Base-by-base conservation (phyloP, 2,329 filamentous ascomycete species). In the Clonostachys sp. region DNA sequence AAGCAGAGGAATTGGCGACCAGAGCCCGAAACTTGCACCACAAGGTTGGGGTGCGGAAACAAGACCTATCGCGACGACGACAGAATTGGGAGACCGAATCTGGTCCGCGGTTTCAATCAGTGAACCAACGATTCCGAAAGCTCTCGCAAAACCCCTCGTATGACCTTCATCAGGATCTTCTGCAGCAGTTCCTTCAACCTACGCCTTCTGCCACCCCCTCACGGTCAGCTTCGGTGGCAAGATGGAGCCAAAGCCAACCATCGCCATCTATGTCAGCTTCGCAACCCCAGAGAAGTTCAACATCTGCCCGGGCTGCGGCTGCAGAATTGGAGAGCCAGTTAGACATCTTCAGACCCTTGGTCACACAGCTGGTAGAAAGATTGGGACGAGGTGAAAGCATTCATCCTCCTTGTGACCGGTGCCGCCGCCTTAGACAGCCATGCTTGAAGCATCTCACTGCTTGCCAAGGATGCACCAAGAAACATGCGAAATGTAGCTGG, bases 401-500 rank as follows among this genome's bases (percentile, higher is more conserved):
- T 44, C 67, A 81, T n/a, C 91, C 90, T 10, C 88, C 89, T 0
- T 95, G 90, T 60, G 91, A 95, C 61, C 77, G 89, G 36, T 95
- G 90, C 61, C 78, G 90, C 41, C 78, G 90, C 33, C 72, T 95
- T 14, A 84, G 87, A 53, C 88, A 91, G 69, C 82, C 89, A 49
- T 95, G 90, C 52, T 72, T 91, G 43, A 95, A 95, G 66, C 88
- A 95, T 52, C 73, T 94, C 38, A 95, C 89, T 0, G 89, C 89
- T 9, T 95, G 91, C 60, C 82, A 86, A 64, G 89, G 89, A 18
- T 95, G 90, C 64, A 95, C 90, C 0, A 91, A 89, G 63, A 95
- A 95, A 62, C 90, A 95, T 61, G 89, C 89, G 17, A 91, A 91
- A 58, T 95, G 90, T 63, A 84, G 83, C 13, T 95, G 90, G 90